phyloP scores from a whole-genome alignment of 2,329 filamentous ascomycete genomes.

The Blumeria hordei region DNA sequence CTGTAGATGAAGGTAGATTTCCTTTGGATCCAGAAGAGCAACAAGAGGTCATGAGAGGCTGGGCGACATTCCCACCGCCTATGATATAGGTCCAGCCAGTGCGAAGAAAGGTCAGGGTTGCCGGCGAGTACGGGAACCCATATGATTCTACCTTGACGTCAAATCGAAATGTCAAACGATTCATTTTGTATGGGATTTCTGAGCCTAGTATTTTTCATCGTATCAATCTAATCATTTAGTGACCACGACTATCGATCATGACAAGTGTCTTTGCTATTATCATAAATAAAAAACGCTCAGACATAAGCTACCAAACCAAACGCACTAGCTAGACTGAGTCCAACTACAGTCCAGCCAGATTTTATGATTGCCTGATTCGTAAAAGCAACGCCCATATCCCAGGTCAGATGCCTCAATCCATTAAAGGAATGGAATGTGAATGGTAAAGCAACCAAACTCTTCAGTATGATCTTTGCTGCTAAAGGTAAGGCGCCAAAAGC shows the following conservation, averaged over 20 bases:
- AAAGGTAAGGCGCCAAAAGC: constrained; percentile 37
- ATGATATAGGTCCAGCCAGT: constrained; percentile 20
- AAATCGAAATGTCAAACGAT: no score
- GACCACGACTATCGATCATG: no score
- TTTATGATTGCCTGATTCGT: constrained; percentile 38
- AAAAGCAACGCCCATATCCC: constrained; percentile 40
- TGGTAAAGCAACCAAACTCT: constrained; percentile 32
- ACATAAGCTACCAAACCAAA: constrained; percentile 12
- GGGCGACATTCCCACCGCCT: constrained; percentile 6
- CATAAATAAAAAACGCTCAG: constrained; percentile 2
- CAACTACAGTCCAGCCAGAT: constrained; percentile 40
- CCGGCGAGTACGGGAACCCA: no score
- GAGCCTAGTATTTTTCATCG: no score
- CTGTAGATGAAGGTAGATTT: constrained; percentile 2
- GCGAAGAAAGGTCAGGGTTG: no score
- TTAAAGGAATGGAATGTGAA: constrained; percentile 47
- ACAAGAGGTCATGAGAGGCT: constrained; percentile 6
- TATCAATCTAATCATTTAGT: no score
- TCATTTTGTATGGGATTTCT: no score
- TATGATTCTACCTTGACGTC: no score
- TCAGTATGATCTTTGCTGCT: constrained; percentile 31
- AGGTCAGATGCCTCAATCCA: constrained; percentile 46
- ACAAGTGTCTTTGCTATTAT: no score
- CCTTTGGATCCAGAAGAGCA: constrained; percentile 4
- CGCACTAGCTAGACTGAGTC: constrained; percentile 25